Percentiles rank a stretch among this genome's conserved stretches.
These are phyloP conservation scores for Tetrahymena elliotti DNA, from an alignment of 73 alveolate genomes.

Conservation along the genomic window DNA sequence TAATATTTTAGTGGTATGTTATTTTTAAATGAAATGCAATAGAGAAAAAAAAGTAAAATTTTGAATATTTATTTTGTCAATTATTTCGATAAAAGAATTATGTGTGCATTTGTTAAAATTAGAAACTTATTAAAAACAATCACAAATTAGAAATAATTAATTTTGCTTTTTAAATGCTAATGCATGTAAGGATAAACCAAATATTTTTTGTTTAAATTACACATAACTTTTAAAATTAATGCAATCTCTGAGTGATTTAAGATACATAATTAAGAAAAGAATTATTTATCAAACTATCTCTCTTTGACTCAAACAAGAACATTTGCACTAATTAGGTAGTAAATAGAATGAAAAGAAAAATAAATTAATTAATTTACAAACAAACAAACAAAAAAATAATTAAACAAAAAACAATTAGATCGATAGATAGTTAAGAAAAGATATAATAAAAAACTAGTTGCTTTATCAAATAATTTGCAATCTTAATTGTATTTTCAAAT, in stretches of 20 bases:
- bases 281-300: no score
- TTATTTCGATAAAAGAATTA: not conserved
- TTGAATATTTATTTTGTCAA: not conserved
- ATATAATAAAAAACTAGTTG: not conserved
- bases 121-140: not conserved
- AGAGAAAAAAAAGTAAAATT: not conserved
- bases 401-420: not conserved
- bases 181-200: no score
- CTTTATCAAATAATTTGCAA: not conserved
- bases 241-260: not conserved
- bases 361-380: no score
- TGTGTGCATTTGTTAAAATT: no score
- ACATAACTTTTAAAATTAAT: no score
- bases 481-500: not conserved
- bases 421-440: not conserved
- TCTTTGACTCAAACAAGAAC: not conserved
- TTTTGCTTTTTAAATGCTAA: no score
- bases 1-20: no score
- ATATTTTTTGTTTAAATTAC: no score
- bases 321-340: no score
- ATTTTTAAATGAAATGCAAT: not conserved
- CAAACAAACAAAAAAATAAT: not conserved
- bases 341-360: no score
- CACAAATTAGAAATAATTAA: no score
- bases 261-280: not conserved